These are phyloP conservation scores for Arxiozyma heterogenica DNA, from an alignment of 1,139 yeast genomes.

Conservation along the genomic window DNA sequence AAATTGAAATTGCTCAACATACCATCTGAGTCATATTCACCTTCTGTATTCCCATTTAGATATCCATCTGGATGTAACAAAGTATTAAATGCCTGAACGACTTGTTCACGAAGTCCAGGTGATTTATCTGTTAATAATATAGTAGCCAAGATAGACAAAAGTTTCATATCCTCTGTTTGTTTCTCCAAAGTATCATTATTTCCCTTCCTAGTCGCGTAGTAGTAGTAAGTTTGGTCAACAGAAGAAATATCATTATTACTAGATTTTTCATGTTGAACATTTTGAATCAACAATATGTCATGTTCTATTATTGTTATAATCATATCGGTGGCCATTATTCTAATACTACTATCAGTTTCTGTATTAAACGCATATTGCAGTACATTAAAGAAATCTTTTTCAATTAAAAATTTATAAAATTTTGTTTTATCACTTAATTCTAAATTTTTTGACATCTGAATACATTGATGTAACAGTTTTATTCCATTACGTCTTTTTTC, in stretches of 20 bases:
- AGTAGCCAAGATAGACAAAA: conserved; percentile 51
- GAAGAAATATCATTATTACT: conserved; percentile 3
- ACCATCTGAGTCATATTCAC: conserved; percentile 5
- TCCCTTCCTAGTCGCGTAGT: not conserved
- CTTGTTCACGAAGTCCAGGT: conserved; percentile 71
- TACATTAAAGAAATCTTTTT: conserved; percentile 61
- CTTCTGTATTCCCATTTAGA: conserved; percentile 14
- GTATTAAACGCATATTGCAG: conserved; percentile 64
- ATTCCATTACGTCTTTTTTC: conserved; percentile 59
- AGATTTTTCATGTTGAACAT: conserved; percentile 22
- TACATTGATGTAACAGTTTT: conserved; percentile 70
- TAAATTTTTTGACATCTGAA: conserved; percentile 59
- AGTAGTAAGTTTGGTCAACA: not conserved
- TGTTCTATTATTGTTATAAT: conserved; percentile 77
- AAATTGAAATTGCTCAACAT: conserved; percentile 10
- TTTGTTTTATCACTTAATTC: conserved; percentile 55
- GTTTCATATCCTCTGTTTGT: conserved; percentile 42
- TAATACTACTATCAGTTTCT: conserved; percentile 38
- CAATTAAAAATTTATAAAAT: conserved; percentile 56
- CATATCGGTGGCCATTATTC: conserved; percentile 74
- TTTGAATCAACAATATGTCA: conserved; percentile 60
- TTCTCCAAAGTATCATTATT: not conserved
- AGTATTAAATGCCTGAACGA: conserved; percentile 71
- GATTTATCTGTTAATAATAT: conserved; percentile 56
- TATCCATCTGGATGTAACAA: conserved; percentile 52